Base-by-base conservation (phyloP, 371 early-diverging fungal genomes). In the Rhizopus sp. region DNA sequence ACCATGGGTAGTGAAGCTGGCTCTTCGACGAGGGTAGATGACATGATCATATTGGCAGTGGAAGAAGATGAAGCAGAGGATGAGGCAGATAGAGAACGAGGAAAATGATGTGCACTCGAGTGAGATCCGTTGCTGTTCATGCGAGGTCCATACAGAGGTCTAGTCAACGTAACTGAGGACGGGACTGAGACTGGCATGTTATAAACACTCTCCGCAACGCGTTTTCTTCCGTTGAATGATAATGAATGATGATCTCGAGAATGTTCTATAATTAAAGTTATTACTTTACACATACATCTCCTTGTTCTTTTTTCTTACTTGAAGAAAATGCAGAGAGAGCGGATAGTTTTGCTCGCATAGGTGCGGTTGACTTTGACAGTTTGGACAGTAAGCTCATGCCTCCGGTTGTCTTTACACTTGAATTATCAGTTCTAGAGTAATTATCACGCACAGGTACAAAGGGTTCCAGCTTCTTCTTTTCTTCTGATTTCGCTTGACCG, bases 151-250 rank as follows among this genome's bases (percentile, higher is more conserved):
- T 23, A 46, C 7, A 23, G 29, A n/a, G 37, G 30, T 39, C 46
- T 47, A 49, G 53, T 16, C 37, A 13, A 53, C 33, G 40, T 29
- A 35, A 50, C 33, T 3, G 37, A 35, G 9, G 59, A 59, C 15
- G 60, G 52, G 7, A 46, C 37, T 5, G 72, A 67, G 7, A 66
- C 56, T 1, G 75, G 72, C 56, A 75, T 66, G 38, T 75, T 73
- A 42, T 69, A 68, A n/a, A 73, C 69, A 33, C 75, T 78, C 58
- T 77, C 77, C 1, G 74, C 79, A 16, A 70, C 61, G 38, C 69
- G 57, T 46, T 70, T 64, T 40, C 57, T 65, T 8, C 69, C 61
- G 8, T 72, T 70, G 13, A 70, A 49, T 0, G 67, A 57, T n/a
- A 71, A 53, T 15, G 69, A 62, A 5, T 53, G 39, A 3, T 62